Evolutionary conservation across 139 green algal genomes (phyloP).

Genomic region (Chlorella sp.): DNA sequence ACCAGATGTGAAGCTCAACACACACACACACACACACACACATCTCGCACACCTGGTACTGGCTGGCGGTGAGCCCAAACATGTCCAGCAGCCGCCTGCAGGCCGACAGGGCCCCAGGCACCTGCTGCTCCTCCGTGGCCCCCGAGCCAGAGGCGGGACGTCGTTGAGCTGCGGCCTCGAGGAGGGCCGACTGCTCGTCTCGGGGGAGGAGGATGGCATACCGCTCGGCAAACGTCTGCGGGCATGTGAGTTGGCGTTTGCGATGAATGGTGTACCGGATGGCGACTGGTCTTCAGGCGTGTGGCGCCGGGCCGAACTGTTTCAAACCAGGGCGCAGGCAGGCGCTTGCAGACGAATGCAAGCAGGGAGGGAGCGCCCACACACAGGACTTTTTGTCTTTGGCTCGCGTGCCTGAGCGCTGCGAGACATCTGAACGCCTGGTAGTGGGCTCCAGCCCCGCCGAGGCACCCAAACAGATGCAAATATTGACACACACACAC

Average conservation of each 20-base stretch:
- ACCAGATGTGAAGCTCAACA: too few species aligned
- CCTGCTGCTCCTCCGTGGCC: background rate
- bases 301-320: background rate
- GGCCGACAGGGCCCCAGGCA: slow-evolving; percentile 18
- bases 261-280: background rate
- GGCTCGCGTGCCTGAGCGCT: too few species aligned
- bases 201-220: slow-evolving; percentile 68
- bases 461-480: too few species aligned
- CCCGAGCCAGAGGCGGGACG: background rate
- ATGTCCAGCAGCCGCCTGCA: slow-evolving; percentile 52
- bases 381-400: too few species aligned
- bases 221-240: slow-evolving; percentile 72
- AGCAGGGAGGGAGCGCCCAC: too few species aligned
- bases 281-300: background rate
- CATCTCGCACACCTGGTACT: slow-evolving; percentile 58
- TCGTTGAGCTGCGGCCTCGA: slow-evolving; percentile 4
- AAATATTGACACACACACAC: too few species aligned
- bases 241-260: background rate
- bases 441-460: too few species aligned
- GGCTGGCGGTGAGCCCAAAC: slow-evolving; percentile 47
- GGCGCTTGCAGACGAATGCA: background rate
- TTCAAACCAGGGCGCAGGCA: background rate
- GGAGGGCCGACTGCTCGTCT: slow-evolving; percentile 18
- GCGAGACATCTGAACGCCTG: too few species aligned
- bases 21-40: too few species aligned